phyloP scores from a whole-genome alignment of 1,284 basidiomycete genomes.

The Fomitiporia mediterranea region DNA sequence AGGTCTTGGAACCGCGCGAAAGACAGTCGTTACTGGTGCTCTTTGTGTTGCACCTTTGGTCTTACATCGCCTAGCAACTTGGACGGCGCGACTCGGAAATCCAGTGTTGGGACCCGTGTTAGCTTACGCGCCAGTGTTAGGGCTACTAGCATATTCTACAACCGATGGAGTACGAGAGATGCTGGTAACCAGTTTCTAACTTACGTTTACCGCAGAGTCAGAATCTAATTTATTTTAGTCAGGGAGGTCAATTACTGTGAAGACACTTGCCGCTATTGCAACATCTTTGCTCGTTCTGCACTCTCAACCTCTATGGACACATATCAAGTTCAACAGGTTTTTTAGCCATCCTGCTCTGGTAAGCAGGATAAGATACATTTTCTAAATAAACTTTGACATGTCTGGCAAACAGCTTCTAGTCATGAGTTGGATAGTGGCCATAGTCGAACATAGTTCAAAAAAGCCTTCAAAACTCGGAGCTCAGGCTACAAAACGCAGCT shows the following conservation, averaged over 20 bases:
- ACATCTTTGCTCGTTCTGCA: conserved; percentile 1
- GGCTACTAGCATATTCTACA: conserved; percentile 5
- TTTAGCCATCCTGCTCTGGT: conserved; percentile 14
- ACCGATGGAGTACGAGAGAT: conserved; percentile 1
- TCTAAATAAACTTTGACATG: background rate
- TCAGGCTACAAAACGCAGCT: background rate
- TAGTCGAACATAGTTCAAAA: background rate
- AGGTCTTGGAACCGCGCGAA: background rate
- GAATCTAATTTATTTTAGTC: background rate
- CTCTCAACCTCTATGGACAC: conserved; percentile 9
- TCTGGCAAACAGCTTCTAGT: background rate
- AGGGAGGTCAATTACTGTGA: background rate
- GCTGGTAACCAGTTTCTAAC: conserved; percentile 8
- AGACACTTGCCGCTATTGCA: conserved; percentile 5
- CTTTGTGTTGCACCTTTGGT: conserved; percentile 8
- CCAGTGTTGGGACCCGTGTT: conserved; percentile 11
- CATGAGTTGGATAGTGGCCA: conserved; percentile 3
- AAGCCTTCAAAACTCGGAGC: background rate
- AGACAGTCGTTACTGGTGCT: background rate
- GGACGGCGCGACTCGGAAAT: conserved; percentile 9
- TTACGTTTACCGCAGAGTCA: background rate
- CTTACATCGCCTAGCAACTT: conserved; percentile 1
- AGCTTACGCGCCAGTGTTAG: conserved; percentile 10
- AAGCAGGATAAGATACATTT: background rate
- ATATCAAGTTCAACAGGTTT: conserved; percentile 6